phyloP scores from a whole-genome alignment of 768 basidiomycete species.

The Lyophyllum semitale region DNA sequence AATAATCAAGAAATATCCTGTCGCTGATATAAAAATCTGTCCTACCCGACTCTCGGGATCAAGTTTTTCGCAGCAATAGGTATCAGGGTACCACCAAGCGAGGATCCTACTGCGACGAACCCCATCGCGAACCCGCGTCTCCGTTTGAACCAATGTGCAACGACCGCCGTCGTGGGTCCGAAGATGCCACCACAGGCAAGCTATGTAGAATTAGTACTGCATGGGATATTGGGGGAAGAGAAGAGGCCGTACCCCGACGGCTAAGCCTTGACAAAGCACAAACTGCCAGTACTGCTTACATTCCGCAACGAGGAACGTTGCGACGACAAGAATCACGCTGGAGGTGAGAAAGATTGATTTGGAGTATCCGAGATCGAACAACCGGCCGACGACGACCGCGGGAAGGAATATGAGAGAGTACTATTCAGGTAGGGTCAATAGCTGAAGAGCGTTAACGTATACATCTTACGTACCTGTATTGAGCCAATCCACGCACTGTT shows the following conservation, averaged over 20 bases:
- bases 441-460: not conserved
- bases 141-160: conserved; percentile 76
- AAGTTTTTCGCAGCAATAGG: conserved; percentile 64
- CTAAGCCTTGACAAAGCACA: conserved; percentile 71
- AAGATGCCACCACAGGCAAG: conserved; percentile 60
- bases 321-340: conserved; percentile 50
- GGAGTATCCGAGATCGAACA: conserved; percentile 77
- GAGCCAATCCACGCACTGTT: conserved; percentile 83
- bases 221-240: not conserved
- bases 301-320: conserved; percentile 69
- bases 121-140: conserved; percentile 60
- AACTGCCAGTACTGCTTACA: conserved; percentile 81
- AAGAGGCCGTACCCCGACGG: conserved; percentile 52
- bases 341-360: conserved; percentile 48
- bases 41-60: conserved; percentile 46
- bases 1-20: not conserved
- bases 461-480: conserved; percentile 47
- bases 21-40: not conserved
- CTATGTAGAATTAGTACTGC: conserved; percentile 24
- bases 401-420: conserved; percentile 66
- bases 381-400: conserved; percentile 59
- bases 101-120: conserved; percentile 63
- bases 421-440: conserved; percentile 30
- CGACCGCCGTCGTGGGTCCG: conserved; percentile 56
- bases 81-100: conserved; percentile 67